phyloP scores from a whole-genome alignment of 2,329 filamentous ascomycete species.

The Scedosporium boydii region DNA sequence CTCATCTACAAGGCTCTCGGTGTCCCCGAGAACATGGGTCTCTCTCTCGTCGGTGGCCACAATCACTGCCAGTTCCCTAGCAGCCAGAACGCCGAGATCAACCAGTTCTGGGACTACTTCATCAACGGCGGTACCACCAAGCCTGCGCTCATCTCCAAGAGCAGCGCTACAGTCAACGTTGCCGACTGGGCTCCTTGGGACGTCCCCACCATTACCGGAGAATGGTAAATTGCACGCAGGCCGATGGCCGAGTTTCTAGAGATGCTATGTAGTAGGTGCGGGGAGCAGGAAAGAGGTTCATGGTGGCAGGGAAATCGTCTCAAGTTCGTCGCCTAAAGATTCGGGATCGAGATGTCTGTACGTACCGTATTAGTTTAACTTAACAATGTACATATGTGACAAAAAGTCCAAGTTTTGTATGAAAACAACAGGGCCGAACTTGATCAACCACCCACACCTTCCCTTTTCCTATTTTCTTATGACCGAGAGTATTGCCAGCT shows the following conservation, averaged over 20 bases:
- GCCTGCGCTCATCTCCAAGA: constrained; percentile 6
- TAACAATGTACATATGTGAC: constrained; percentile 5
- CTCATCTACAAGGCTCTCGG: constrained; percentile 45
- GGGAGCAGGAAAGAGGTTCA: neutral
- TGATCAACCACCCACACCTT: no score
- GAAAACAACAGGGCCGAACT: neutral
- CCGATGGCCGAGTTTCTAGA: neutral
- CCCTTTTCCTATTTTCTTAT: neutral
- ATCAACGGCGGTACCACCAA: constrained; percentile 25
- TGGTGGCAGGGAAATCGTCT: neutral
- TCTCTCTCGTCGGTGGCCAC: constrained; percentile 44
- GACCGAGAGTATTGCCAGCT: neutral
- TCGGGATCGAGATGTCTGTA: neutral
- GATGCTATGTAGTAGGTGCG: neutral
- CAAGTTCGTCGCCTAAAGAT: neutral
- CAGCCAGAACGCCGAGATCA: constrained; percentile 40
- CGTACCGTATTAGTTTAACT: neutral
- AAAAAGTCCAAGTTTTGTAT: neutral
- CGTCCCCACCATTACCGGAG: constrained; percentile 5
- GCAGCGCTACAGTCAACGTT: neutral
- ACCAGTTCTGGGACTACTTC: constrained; percentile 46
- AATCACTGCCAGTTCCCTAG: constrained; percentile 46
- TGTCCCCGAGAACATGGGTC: constrained; percentile 45
- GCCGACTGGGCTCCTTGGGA: constrained; percentile 6
- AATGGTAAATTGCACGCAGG: neutral